Conservation (phyloP, 306 rosid species). For the Quercus agrifolia region DNA sequence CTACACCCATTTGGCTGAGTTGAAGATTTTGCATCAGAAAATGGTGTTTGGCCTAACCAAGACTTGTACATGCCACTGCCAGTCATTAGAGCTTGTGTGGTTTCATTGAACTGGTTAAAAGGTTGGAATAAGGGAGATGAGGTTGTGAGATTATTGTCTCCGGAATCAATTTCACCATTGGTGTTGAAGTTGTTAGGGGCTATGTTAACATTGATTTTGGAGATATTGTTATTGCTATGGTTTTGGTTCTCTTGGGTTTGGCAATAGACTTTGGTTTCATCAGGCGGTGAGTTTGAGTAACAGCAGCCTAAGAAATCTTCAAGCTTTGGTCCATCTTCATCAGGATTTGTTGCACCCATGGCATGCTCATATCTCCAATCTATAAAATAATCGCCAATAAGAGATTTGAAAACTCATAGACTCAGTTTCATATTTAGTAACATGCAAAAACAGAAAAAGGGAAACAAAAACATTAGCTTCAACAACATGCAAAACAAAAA, state of each 20-base stretch:
- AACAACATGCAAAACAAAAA: slow-evolving; percentile 14
- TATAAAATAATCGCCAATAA: slow-evolving; percentile 11
- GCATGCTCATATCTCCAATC: slow-evolving; percentile 82
- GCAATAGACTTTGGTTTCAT: slow-evolving; percentile 50
- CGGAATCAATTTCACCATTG: slow-evolving; percentile 33
- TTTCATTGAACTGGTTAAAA: slow-evolving; percentile 39
- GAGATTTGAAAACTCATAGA: not conserved
- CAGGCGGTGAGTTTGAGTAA: slow-evolving; percentile 61
- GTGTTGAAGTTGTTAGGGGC: slow-evolving; percentile 44
- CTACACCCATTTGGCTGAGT: slow-evolving; percentile 40
- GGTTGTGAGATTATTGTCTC: slow-evolving; percentile 36
- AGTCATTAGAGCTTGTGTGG: slow-evolving; percentile 40
- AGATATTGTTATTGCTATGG: slow-evolving; percentile 17
- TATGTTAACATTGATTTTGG: slow-evolving; percentile 58
- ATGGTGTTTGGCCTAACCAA: slow-evolving; percentile 66
- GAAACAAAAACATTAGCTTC: not conserved
- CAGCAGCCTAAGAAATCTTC: slow-evolving; percentile 88
- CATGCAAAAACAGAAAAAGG: not conserved
- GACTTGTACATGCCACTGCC: slow-evolving; percentile 56
- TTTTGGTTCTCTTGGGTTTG: slow-evolving; percentile 34
- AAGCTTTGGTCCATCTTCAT: slow-evolving; percentile 77
- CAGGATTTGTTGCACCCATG: slow-evolving; percentile 42
- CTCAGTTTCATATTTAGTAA: not conserved
- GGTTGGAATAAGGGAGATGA: slow-evolving; percentile 36
- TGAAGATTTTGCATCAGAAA: slow-evolving; percentile 37